Evolutionary conservation across 768 basidiomycete genomes (phyloP).

Genomic region (Rhodotorula babjevae): DNA sequence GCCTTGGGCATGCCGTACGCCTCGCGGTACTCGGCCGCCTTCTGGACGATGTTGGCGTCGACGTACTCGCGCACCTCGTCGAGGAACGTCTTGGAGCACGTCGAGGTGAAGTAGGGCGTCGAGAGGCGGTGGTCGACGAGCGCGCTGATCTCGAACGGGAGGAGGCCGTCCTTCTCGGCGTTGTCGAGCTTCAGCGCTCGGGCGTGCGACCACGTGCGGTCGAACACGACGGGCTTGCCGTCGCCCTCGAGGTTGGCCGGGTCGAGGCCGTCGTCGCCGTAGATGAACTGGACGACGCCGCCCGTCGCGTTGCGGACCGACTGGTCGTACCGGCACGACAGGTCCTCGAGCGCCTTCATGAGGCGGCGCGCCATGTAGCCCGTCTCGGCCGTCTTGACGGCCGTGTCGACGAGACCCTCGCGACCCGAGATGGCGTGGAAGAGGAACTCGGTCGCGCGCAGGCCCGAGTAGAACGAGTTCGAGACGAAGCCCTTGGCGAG

Average conservation of each 20-base stretch:
- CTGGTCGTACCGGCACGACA: slow-evolving; percentile 91
- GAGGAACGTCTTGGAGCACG: slow-evolving; percentile 68
- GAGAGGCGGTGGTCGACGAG: slow-evolving; percentile 53
- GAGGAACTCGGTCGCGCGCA: slow-evolving; percentile 89
- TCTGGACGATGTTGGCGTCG: slow-evolving; percentile 58
- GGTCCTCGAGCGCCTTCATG: slow-evolving; percentile 98
- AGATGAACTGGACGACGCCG: slow-evolving; percentile 92
- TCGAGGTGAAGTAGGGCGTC: slow-evolving; percentile 56
- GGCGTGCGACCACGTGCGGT: slow-evolving; percentile 75
- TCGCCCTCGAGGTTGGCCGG: slow-evolving; percentile 95
- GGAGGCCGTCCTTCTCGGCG: slow-evolving; percentile 56
- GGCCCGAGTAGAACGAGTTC: slow-evolving; percentile 90
- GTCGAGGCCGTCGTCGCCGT: slow-evolving; percentile 95
- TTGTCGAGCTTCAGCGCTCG: slow-evolving; percentile 61
- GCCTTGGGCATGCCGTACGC: slow-evolving; percentile 79
- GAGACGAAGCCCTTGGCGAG: slow-evolving; percentile 97
- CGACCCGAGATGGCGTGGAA: slow-evolving; percentile 99
- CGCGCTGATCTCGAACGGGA: slow-evolving; percentile 81
- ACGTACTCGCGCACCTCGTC: slow-evolving; percentile 68
- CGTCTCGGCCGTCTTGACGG: slow-evolving; percentile 99
- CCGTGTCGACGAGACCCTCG: slow-evolving; percentile 97
- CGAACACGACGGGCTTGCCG: slow-evolving; percentile 84
- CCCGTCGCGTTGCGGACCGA: slow-evolving; percentile 92
- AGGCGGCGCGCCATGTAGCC: slow-evolving; percentile 98
- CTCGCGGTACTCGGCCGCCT: slow-evolving; percentile 63